Evolutionary conservation across 208 protist genomes (phyloP).

Genomic region (Balamuthia mandrillaris): DNA sequence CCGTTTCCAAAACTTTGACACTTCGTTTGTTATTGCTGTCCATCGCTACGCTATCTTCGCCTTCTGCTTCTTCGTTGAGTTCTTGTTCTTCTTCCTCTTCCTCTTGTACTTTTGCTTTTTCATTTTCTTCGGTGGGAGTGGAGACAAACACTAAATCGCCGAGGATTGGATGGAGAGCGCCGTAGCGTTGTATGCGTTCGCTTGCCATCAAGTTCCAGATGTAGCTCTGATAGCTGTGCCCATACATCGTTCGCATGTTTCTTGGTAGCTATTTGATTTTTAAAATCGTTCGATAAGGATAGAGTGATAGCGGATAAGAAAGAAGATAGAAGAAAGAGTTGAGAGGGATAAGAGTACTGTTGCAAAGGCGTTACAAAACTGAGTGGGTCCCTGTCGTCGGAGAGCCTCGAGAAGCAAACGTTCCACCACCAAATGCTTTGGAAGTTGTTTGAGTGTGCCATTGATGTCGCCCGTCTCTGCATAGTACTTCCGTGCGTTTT

Average conservation of each 20-base stretch:
- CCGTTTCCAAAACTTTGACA: slow-evolving; percentile 32
- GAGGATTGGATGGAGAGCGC: not conserved
- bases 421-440: not conserved
- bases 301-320: not conserved
- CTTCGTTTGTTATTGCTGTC: too few species aligned
- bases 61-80: not conserved
- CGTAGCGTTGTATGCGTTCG: slow-evolving; percentile 1
- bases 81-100: not conserved
- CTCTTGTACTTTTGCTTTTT: not conserved
- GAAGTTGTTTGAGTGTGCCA: not conserved
- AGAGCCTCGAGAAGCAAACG: not conserved
- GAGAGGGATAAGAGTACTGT: not conserved
- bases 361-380: not conserved
- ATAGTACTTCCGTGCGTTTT: not conserved
- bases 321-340: not conserved
- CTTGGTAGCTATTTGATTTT: not conserved
- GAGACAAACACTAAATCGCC: slow-evolving; percentile 15
- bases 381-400: not conserved
- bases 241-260: slow-evolving; percentile 27
- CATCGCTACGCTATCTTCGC: too few species aligned
- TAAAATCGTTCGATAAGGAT: not conserved
- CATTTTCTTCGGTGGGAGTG: too few species aligned
- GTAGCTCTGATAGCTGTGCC: slow-evolving; percentile 37
- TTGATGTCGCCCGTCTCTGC: not conserved
- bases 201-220: slow-evolving; percentile 30